Conservation (phyloP, 805 yeast species). For the Pichia gijzeniarum region DNA sequence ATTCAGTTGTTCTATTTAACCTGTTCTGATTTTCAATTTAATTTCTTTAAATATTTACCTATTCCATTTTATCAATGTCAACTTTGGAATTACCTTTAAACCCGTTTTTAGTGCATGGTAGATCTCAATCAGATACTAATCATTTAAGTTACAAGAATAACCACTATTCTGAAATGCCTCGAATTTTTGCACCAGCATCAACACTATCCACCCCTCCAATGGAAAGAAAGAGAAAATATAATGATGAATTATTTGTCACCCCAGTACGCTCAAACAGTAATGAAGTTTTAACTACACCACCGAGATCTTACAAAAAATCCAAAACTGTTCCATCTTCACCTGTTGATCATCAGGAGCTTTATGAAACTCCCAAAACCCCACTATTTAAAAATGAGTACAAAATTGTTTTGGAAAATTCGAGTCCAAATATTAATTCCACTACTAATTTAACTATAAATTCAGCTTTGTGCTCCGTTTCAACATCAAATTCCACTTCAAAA, state of each 20-base stretch:
- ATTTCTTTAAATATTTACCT: background rate
- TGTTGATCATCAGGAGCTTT: conserved; percentile 3
- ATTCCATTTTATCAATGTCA: background rate
- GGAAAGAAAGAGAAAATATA: conserved; percentile 6
- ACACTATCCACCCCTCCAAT: background rate
- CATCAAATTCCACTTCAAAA: no score
- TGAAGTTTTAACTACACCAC: conserved; percentile 11
- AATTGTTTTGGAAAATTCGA: background rate
- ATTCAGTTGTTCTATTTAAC: background rate
- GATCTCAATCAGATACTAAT: conserved; percentile 2
- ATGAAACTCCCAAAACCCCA: conserved; percentile 22
- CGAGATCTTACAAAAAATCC: conserved; percentile 19
- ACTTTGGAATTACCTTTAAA: background rate
- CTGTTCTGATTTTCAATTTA: background rate
- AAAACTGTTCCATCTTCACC: conserved; percentile 30
- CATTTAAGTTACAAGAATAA: background rate
- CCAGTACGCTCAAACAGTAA: background rate
- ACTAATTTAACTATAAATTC: no score
- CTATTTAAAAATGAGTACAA: conserved; percentile 5
- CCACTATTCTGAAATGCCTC: conserved; percentile 4
- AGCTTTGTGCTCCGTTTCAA: no score
- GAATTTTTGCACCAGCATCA: background rate
- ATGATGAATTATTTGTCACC: conserved; percentile 2
- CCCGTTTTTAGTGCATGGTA: conserved; percentile 3
- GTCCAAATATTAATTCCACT: no score